A percentile compares a stretch with the other conserved stretches of the same genome.
Evolutionary conservation across 1,284 basidiomycete species (phyloP).

Genomic region (Ceratobasidium sp.): DNA sequence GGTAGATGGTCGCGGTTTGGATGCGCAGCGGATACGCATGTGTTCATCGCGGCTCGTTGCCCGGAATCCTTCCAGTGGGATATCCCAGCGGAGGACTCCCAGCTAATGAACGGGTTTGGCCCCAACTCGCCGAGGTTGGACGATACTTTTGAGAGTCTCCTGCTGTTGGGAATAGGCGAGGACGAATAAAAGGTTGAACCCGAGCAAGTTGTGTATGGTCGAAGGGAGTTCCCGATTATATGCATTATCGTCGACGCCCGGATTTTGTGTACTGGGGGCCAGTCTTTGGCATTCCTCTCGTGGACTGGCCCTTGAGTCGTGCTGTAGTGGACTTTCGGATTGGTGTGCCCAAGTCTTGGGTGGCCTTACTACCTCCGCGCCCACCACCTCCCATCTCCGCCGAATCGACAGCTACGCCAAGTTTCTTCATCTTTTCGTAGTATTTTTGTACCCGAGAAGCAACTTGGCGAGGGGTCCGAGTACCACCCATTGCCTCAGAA

Average conservation of each 20-base stretch:
- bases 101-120: conserved; percentile 69
- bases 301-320: conserved; percentile 19
- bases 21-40: conserved; percentile 64
- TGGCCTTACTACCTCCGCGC: conserved; percentile 42
- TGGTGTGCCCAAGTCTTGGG: conserved; percentile 16
- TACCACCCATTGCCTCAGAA: conserved; percentile 80
- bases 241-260: conserved; percentile 37
- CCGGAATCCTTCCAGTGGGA: conserved; percentile 69
- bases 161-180: conserved; percentile 66
- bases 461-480: conserved; percentile 81
- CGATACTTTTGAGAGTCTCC: conserved; percentile 76
- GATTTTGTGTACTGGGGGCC: conserved; percentile 44
- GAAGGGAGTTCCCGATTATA: not conserved
- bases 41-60: conserved; percentile 72
- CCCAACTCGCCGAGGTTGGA: conserved; percentile 64
- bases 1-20: conserved; percentile 39
- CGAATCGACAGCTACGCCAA: conserved; percentile 63
- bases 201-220: not conserved
- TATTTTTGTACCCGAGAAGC: conserved; percentile 88
- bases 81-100: conserved; percentile 66
- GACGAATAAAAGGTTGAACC: conserved; percentile 3
- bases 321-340: conserved; percentile 2
- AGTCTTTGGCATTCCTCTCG: conserved; percentile 38
- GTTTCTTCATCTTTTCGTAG: conserved; percentile 82
- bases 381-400: conserved; percentile 42